Base-by-base conservation (phyloP, 345 rosid species). In the Eucalyptus sp. region DNA sequence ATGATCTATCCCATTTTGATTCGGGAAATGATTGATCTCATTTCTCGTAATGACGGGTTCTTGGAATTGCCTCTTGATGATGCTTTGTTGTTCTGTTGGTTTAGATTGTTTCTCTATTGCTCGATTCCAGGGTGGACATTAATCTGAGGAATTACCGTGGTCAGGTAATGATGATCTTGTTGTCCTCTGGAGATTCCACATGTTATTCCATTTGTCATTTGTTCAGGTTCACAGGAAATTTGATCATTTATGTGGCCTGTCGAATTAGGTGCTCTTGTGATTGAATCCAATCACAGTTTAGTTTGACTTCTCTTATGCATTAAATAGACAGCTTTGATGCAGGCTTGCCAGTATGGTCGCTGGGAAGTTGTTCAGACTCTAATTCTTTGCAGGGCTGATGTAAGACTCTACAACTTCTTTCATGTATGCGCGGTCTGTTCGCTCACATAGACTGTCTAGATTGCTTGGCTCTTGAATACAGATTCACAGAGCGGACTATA, bases 281-380 rank as follows among this genome's bases (percentile, higher is more conserved):
- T 68, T 20, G 20, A 68, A 16, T 18, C 41, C 44, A 18, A 68
- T 68, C 20, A 33, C 80, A 16, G 44, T 68, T 68, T 68, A 33
- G 80, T 68, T 33, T 33, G 80, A 68, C 80, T 68, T 68, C 25
- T 80, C 27, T 5, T 66, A 17, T 89, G 80, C 31, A 87, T 50
- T 54, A 50, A 88, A 85, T 95, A 96, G 99, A 98, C 99, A 58
- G 99, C 99, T 91, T 91, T 98, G 96, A 98, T 98, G 99, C 99
- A 98, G 95, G 98, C 99, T 90, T 96, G 99, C 94, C 99, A 98
- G 90, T 92, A 97, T 93, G 99, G 99, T 90, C 99, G 97, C 86
- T 97, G 99, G 99, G 99, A 98, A 91, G 99, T 96, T 90, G 98
- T 95, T 92, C 94, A 94, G 91, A 94, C 92, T 88, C 92, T 98